phyloP scores from a whole-genome alignment of 768 basidiomycete genomes.

The Daedalea quercina region DNA sequence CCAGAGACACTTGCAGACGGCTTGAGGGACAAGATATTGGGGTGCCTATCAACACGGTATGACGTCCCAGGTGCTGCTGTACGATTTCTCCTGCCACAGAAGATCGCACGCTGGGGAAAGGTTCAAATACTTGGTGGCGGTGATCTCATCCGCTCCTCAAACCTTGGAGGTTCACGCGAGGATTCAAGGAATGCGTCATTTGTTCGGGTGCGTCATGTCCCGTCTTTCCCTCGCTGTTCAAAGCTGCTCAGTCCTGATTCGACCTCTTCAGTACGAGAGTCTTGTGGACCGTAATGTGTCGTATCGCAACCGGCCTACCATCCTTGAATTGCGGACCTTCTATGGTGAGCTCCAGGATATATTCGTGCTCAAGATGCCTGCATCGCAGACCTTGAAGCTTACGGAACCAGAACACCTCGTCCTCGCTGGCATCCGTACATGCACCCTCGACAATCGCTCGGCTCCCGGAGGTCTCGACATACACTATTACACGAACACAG shows the following conservation, averaged over 20 bases:
- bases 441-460: no score
- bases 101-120: slow-evolving; percentile 21
- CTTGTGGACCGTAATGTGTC: slow-evolving; percentile 23
- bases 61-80: not conserved
- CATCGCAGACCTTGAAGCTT: not conserved
- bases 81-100: not conserved
- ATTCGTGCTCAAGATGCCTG: slow-evolving; percentile 19
- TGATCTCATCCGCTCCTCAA: slow-evolving; percentile 11
- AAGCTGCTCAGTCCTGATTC: no score
- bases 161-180: slow-evolving; percentile 8
- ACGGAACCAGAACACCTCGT: no score
- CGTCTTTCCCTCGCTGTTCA: not conserved
- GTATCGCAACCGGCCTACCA: not conserved
- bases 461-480: no score
- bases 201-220: slow-evolving; percentile 26
- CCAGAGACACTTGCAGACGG: no score
- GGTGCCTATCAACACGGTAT: no score
- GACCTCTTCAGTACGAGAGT: slow-evolving; percentile 24
- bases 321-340: slow-evolving; percentile 13
- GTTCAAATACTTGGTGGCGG: slow-evolving; percentile 21
- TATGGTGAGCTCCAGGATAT: slow-evolving; percentile 30
- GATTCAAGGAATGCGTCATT: slow-evolving; percentile 26
- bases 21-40: no score
- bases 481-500: not conserved
- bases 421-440: no score